Evolutionary conservation across 2,329 filamentous ascomycete genomes (phyloP), one percentile per base, ranked within the genome.

Genomic region (Verticillium tricorpus): DNA sequence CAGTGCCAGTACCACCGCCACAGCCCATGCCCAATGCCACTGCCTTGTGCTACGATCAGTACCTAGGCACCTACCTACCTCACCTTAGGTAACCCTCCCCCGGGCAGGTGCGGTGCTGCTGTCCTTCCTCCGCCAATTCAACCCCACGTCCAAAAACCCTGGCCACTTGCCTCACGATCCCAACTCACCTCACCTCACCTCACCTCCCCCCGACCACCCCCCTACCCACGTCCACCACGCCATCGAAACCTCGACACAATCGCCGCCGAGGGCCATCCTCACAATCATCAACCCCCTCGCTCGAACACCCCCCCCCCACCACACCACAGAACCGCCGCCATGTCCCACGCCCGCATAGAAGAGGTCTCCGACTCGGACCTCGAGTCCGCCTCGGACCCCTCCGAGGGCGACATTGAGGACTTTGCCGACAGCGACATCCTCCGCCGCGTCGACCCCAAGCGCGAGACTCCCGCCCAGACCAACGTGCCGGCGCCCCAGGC

Each of bases 341-440:
- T 96, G 92, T 91, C 92, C 55, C 89, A 95, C 80, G 87, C 93
- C 63, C 89, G 89, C 64, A 89, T 98, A 76, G 95, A 99, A 84
- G 95, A 98, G 77, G 89, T 97, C 65, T 92, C 89, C 63, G 92
- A 96, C 81, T 88, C 85, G 75, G 90, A 92, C 77, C 82, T 83
- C 67, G 88, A 86, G 63, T 82, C 52, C 9, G 60, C 54, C 68
- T 92, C 90, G 15, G 94, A 98, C 78, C 92, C 94, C 60, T 91
- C 92, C 66, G 93, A 97, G 77, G 89, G 89, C 75, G 90, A 95
- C 77, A 90, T 93, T 70, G 83, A 85, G 72, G 85, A 87, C 76
- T 86, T 87, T 67, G 73, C 74, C 73, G 84, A 86, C 63, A 70
- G 77, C 56, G 84, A 87, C 74, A 87, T 86, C 70, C 73, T 87